Conservation (phyloP, 257 asterid species). For the Solanum chilense region DNA sequence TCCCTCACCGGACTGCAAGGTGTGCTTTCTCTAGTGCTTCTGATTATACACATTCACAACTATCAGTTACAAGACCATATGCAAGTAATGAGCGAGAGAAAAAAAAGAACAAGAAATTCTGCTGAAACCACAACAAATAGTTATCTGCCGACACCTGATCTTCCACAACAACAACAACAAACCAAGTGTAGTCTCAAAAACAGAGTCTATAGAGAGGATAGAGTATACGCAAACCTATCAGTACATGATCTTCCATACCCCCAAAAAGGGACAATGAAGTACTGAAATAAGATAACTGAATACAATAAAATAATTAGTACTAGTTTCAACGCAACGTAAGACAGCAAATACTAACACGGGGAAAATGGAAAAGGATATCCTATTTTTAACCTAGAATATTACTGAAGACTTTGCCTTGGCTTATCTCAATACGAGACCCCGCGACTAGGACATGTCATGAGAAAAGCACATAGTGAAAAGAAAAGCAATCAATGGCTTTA, state of each 20-base stretch:
- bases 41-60: slow-evolving; percentile 11
- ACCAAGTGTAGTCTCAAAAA: not conserved
- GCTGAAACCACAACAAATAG: not conserved
- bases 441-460: slow-evolving; percentile 1
- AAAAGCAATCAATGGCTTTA: not conserved
- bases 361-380: not conserved
- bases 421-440: not conserved
- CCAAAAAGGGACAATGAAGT: not conserved
- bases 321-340: not conserved
- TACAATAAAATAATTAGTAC: not conserved
- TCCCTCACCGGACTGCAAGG: slow-evolving; percentile 44
- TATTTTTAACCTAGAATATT: not conserved
- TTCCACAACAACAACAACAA: not conserved
- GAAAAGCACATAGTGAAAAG: not conserved
- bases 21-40: slow-evolving; percentile 60
- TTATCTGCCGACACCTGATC: not conserved
- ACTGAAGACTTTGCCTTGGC: not conserved
- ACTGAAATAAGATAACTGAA: not conserved
- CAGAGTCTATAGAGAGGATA: not conserved
- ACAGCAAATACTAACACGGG: not conserved
- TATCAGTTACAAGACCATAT: not conserved
- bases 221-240: not conserved
- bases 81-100: not conserved
- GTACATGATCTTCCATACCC: not conserved
- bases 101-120: not conserved